Evolutionary conservation across 352 stramenopile genomes (phyloP), one percentile per base, ranked within the genome.

Genomic region (Phytophthora kernoviae): DNA sequence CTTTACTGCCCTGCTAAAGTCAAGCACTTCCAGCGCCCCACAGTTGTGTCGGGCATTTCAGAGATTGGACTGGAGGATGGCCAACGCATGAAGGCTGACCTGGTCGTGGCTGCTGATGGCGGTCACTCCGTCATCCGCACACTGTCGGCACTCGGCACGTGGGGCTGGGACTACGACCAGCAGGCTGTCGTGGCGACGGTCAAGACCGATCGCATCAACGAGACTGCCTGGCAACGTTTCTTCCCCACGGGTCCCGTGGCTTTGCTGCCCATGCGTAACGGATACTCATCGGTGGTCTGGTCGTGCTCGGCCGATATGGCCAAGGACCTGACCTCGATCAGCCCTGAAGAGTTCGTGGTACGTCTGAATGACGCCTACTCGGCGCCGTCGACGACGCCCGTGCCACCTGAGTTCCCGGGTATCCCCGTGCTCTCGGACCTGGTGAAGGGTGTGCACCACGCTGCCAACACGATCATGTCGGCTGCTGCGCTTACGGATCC

Each of bases 101-200:
- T 98, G 9, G 81, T 97, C 22, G 80, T 98, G 24, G 91, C 87
- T 4, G 89, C 90, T 6, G 91, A 98, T 54, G 91, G 91, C 40
- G 88, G 83, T 54, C 91, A 93, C 67, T 98, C 90, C 61, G 89
- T 94, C 65, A 79, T 94, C 43, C 87, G 90, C 44, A 85, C 80
- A 61, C 72, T 97, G 36, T 87, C 88, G 51, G 88, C 84, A 7
- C 75, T 98, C 15, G 80, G 83, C 54, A 96, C 87, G 4, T 98
- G 87, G 84, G 92, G 90, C 42, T 97, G 89, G 90, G 84, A 93
- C 58, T 98, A 98, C 70, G 90, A 96, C 65, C 92, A 98, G 60
- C 78, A 95, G 48, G 92, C 90, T 0, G 80, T 97, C 17, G 92
- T 98, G n/a, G 84, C 85, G 4, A 97, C 89, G 10, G 86, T 98